Evolutionary conservation across 225 moss, liverwort and hornwort genomes (phyloP), one percentile per base, ranked within the genome.

Genomic region (Neckera pumila): DNA sequence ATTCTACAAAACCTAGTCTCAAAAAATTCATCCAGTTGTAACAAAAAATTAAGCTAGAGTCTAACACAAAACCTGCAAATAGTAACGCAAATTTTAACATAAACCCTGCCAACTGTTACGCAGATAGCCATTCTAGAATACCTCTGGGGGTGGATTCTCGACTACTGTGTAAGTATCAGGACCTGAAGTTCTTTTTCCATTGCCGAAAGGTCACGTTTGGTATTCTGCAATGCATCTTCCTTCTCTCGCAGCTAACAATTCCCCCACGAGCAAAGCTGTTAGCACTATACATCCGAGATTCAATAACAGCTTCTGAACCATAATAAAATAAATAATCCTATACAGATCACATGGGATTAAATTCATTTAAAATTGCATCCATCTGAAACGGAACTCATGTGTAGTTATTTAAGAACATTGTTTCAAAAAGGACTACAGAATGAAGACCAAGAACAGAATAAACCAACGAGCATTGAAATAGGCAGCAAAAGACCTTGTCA

Each of bases 151-250:
- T 49, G 64, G 47, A 49, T 64, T 49, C 49, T 64, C 49, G 34
- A 64, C 64, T 83, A 83, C 8, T n/a, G 83, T 65, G 65, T 66
- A 33, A 84, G 80, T 78, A 71, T 61, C 79, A 83, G 70, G 54
- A 91, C 91, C 91, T 91, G 88, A 89, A 91, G 83, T 56, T 91
- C 91, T 78, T 89, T 88, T 67, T 79, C 91, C 30, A 88, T 38
- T 56, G 86, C 86, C 76, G 88, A 88, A 91, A 91, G 86, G 62
- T 91, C 89, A 38, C 85, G 78, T 73, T 83, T 77, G 34, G 86
- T 69, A 79, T 83, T 69, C 76, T 79, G 34, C 27, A 91, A 89
- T 62, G 86, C 60, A 53, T 89, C 83, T 71, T 89, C 86, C 76
- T 91, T 91, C 56, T 89, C 83, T 86, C 34, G 78, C 71, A 89